Evolutionary conservation across 163 green algal species (phyloP).

Genomic region (Scenedesmus sp.): DNA sequence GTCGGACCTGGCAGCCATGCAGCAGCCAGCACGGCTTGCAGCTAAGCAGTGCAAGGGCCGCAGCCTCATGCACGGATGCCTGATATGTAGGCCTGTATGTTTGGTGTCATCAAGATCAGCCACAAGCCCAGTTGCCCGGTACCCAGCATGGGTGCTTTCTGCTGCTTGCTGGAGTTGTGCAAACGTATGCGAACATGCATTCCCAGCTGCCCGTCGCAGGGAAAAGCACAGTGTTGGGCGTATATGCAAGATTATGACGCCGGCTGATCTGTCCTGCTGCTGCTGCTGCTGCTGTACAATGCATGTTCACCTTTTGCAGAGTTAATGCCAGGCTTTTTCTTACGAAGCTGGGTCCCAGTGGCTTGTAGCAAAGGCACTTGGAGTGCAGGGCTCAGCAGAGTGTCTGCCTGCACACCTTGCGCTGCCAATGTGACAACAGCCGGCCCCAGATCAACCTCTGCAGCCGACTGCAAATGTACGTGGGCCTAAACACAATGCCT

Average conservation of each 20-base stretch:
- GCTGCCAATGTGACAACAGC: not conserved
- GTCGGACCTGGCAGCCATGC: no score
- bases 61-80: no score
- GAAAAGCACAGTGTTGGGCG: no score
- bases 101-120: no score
- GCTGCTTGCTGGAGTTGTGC: no score
- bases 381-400: not conserved
- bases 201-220: no score
- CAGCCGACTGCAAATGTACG: conserved; percentile 2
- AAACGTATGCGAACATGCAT: no score
- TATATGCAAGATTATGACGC: not conserved
- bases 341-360: not conserved
- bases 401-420: not conserved
- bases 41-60: no score
- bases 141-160: no score
- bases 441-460: not conserved
- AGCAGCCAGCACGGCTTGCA: not conserved
- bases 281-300: not conserved
- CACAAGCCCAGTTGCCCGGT: no score
- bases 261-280: not conserved
- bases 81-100: no score
- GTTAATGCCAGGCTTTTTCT: not conserved
- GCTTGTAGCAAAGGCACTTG: not conserved
- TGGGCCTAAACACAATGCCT: not conserved
- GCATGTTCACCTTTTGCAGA: not conserved